A percentile compares a stretch with the other conserved stretches of the same genome.
These are phyloP conservation scores for Cyclotella sp. DNA, from an alignment of 108 stramenopile species.

Conservation along the genomic window DNA sequence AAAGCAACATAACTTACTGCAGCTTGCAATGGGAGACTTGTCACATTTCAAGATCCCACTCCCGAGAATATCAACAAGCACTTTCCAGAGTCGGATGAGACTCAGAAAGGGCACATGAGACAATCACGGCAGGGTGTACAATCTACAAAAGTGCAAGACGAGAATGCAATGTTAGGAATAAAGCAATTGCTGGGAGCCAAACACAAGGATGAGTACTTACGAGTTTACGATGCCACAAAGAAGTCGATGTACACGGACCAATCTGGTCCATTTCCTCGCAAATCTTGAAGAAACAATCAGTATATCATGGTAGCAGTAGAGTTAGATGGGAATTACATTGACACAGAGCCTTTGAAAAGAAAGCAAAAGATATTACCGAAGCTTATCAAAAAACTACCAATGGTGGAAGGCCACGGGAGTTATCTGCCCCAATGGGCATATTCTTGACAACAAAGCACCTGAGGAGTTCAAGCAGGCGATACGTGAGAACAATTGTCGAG, in stretches of 20 bases:
- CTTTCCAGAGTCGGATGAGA: conserved; percentile 13
- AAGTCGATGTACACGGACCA: conserved; percentile 18
- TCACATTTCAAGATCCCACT: conserved; percentile 23
- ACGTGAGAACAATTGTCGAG: conserved; percentile 2
- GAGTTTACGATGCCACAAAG: conserved; percentile 11
- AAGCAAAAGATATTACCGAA: conserved; percentile 21
- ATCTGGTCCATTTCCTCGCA: conserved; percentile 1
- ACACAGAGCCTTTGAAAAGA: conserved; percentile 12
- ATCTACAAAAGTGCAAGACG: conserved; percentile 35
- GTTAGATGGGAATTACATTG: conserved; percentile 22
- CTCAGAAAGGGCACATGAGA: conserved; percentile 45
- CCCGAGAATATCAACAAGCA: conserved; percentile 7
- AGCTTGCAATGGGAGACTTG: conserved; percentile 20
- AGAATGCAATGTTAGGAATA: neutral
- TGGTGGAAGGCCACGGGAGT: conserved; percentile 20
- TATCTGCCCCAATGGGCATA: conserved; percentile 4
- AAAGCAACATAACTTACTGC: conserved; percentile 32
- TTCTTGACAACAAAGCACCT: neutral
- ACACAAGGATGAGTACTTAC: neutral
- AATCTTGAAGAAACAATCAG: conserved; percentile 2
- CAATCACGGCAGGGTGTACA: conserved; percentile 28
- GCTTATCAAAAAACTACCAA: conserved; percentile 10
- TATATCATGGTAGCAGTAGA: conserved; percentile 5
- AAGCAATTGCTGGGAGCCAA: neutral
- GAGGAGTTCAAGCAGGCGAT: neutral